Percentiles rank a stretch among this genome's conserved stretches.
Evolutionary conservation across 345 rosid species (phyloP).

Genomic region (Schrenkiella parvula): DNA sequence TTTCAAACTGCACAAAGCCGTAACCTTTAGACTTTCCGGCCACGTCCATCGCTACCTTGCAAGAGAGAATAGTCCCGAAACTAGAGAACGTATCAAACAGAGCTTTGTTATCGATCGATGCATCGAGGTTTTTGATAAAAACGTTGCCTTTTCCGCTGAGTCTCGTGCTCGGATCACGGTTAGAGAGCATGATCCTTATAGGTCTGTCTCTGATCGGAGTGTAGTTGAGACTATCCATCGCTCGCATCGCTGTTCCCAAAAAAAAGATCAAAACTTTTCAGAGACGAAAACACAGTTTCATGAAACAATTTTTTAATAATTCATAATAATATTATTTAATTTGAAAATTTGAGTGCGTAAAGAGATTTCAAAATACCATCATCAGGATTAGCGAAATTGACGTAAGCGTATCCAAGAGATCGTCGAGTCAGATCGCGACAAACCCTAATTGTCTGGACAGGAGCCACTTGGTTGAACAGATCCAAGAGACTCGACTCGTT

Average conservation of each 20-base stretch:
- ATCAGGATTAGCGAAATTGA: slow-evolving; percentile 51
- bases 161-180: slow-evolving; percentile 63
- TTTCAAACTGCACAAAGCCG: slow-evolving; percentile 74
- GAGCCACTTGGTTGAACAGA: slow-evolving; percentile 50
- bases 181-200: slow-evolving; percentile 67
- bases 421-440: slow-evolving; percentile 51
- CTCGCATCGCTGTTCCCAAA: slow-evolving; percentile 45
- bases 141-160: slow-evolving; percentile 63
- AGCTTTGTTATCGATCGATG: slow-evolving; percentile 52
- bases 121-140: slow-evolving; percentile 72
- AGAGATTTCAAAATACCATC: slow-evolving; percentile 38
- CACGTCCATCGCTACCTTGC: slow-evolving; percentile 56
- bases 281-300: neutral
- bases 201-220: slow-evolving; percentile 55
- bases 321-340: neutral
- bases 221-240: slow-evolving; percentile 57
- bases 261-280: neutral
- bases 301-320: neutral
- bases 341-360: neutral
- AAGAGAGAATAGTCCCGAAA: slow-evolving; percentile 60
- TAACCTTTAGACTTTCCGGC: slow-evolving; percentile 50
- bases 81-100: slow-evolving; percentile 48
- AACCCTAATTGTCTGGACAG: slow-evolving; percentile 52
- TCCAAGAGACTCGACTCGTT: slow-evolving; percentile 48
- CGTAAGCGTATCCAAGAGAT: slow-evolving; percentile 69